Evolutionary conservation across 805 yeast species (phyloP), one percentile per base, ranked within the genome.

Genomic region (Wickerhamiella azyma): DNA sequence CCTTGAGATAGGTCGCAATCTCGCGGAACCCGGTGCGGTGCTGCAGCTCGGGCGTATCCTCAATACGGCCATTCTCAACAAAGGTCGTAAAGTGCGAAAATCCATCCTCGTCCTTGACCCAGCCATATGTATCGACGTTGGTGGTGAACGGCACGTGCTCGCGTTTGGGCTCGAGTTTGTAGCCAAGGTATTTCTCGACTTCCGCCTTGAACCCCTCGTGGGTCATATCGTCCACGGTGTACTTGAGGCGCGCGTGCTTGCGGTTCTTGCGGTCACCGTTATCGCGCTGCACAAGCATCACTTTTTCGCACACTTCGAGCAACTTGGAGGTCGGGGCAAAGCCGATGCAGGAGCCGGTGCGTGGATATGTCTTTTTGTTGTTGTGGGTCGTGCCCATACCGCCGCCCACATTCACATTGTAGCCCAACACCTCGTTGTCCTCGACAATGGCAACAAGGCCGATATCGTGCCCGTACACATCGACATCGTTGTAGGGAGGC

Each of bases 371-470:
- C 72, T 89, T 89, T 60, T 81, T 81, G 70, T 89, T 89, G 73
- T 88, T 89, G 64, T 89, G 97, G 11, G 97, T 89, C 37, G 94
- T 76, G 58, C 97, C 97, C 97, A 89, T 89, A 72, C 97, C 97
- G 69, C 97, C 97, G 65, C 97, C 97, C 53, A 81, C 94, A 50
- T 82, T 74, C 45, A 89, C 76, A 59, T 89, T 89, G 72, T 76
- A 89, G 48, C 97, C 97, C 39, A 81, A 75, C 16, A 75, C 71
- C 46, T 71, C 66, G 57, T 78, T 72, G 11, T 39, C 38, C 26
- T 55, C 59, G 39, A 85, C 78, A 58, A 89, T 86, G 28, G 96
- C 86, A 62, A 89, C 76, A 54, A 89, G 71, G 54, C 97, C 97
- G 55, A 89, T 77, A 66, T 89, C 97, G 62, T 85, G 92, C 9